Evolutionary conservation across 805 yeast genomes (phyloP).

Genomic region (Metschnikowia koreensis): DNA sequence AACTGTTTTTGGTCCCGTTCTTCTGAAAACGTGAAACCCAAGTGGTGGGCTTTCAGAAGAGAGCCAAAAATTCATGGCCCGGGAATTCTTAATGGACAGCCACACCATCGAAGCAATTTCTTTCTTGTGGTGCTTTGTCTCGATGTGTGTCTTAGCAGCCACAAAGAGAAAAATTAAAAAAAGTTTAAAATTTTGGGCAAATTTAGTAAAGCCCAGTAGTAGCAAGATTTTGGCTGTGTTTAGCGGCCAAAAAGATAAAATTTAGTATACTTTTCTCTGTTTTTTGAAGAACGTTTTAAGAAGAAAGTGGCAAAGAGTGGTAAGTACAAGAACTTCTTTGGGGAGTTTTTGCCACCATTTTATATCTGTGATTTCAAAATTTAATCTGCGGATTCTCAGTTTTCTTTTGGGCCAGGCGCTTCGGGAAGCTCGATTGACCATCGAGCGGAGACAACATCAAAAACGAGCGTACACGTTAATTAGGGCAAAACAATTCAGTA

Average conservation of each 20-base stretch:
- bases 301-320: background rate
- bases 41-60: slow-evolving; percentile 1
- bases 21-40: background rate
- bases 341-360: background rate
- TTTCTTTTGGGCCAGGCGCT: background rate
- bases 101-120: background rate
- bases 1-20: background rate
- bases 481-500: no score
- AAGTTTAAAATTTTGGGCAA: background rate
- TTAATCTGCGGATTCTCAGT: background rate
- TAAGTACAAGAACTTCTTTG: background rate
- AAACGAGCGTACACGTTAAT: no score
- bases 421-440: no score
- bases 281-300: background rate
- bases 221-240: background rate
- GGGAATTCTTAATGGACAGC: background rate
- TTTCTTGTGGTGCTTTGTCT: background rate
- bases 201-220: background rate
- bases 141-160: background rate
- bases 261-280: no score
- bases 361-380: background rate
- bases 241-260: background rate
- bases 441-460: no score
- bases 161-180: background rate
- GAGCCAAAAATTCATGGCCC: background rate